These are phyloP conservation scores for Emmonsiellopsis sp. DNA, from an alignment of 2,329 filamentous ascomycete genomes.

Conservation along the genomic window DNA sequence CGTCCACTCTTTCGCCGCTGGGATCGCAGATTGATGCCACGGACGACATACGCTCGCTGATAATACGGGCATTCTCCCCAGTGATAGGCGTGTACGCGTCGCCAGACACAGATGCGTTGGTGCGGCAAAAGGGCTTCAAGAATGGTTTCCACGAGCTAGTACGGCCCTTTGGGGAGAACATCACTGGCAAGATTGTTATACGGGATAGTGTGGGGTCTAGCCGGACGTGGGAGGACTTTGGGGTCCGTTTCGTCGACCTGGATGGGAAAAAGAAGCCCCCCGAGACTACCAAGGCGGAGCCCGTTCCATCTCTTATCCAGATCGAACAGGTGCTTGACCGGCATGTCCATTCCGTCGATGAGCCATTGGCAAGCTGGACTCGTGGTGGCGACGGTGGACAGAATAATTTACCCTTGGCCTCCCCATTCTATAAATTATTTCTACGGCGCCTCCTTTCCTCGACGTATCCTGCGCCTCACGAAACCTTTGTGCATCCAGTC, in stretches of 20 bases:
- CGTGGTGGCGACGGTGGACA: conserved; percentile 22
- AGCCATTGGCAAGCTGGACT: conserved; percentile 22
- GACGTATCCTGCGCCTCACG: conserved; percentile 68
- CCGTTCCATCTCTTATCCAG: conserved; percentile 39
- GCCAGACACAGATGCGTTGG: conserved; percentile 70
- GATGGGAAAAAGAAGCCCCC: conserved; percentile 40
- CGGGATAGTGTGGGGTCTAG: conserved; percentile 83
- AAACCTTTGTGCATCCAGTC: conserved; percentile 91
- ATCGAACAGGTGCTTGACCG: conserved; percentile 74
- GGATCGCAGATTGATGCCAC: conserved; percentile 45
- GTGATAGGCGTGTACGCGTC: conserved; percentile 84
- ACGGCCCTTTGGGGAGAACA: conserved; percentile 79
- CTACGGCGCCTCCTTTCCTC: conserved; percentile 74
- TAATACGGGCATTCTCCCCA: conserved; percentile 79
- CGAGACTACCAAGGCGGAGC: conserved; percentile 26
- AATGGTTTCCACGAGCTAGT: conserved; percentile 77
- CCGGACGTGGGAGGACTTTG: conserved; percentile 78
- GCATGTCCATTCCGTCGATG: conserved; percentile 69
- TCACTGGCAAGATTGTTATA: conserved; percentile 81
- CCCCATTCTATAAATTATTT: conserved; percentile 79
- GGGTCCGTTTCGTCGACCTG: conserved; percentile 72
- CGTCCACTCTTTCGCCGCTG: conserved; percentile 37
- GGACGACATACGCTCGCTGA: conserved; percentile 54
- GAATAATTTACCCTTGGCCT: conserved; percentile 40
- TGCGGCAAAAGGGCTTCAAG: conserved; percentile 74